phyloP scores from a whole-genome alignment of 1,139 yeast species.

The Pneumocystis jirovecii region DNA sequence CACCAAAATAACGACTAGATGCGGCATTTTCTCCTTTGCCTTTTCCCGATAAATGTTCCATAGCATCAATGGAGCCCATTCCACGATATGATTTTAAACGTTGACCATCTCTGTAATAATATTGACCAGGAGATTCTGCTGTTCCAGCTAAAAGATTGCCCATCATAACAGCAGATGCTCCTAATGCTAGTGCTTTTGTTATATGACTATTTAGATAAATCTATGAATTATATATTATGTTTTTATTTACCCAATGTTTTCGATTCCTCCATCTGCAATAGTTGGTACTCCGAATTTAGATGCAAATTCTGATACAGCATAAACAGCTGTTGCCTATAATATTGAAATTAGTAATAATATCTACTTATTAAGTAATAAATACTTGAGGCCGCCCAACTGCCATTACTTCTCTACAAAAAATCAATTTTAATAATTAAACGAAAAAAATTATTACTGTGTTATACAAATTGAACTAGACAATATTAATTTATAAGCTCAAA shows the following conservation, averaged over 20 bases:
- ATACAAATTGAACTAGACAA: neutral
- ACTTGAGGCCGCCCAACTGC: constrained; percentile 96
- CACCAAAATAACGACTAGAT: constrained; percentile 94
- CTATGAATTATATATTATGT: neutral
- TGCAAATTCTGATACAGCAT: constrained; percentile 74
- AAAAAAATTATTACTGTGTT: neutral
- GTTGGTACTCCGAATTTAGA: constrained; percentile 85
- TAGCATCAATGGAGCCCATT: constrained; percentile 98
- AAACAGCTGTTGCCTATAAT: constrained; percentile 81
- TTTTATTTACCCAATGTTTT: constrained; percentile 49
- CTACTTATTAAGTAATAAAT: neutral
- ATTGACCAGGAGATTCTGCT: constrained; percentile 95
- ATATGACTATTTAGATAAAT: constrained; percentile 43
- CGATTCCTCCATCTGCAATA: constrained; percentile 99
- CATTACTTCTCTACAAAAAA: constrained; percentile 95
- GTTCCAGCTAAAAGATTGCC: constrained; percentile 99
- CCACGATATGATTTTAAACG: constrained; percentile 96
- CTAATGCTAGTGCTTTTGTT: constrained; percentile 88
- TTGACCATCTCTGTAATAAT: constrained; percentile 94
- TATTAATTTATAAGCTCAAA: neutral
- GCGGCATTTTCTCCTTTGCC: constrained; percentile 75
- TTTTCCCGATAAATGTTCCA: constrained; percentile 61
- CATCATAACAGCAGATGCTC: constrained; percentile 98
- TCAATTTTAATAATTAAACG: neutral
- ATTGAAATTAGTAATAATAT: neutral